phyloP scores from a whole-genome alignment of 192 early-diverging fungal species.

The Coemansia sp. region DNA sequence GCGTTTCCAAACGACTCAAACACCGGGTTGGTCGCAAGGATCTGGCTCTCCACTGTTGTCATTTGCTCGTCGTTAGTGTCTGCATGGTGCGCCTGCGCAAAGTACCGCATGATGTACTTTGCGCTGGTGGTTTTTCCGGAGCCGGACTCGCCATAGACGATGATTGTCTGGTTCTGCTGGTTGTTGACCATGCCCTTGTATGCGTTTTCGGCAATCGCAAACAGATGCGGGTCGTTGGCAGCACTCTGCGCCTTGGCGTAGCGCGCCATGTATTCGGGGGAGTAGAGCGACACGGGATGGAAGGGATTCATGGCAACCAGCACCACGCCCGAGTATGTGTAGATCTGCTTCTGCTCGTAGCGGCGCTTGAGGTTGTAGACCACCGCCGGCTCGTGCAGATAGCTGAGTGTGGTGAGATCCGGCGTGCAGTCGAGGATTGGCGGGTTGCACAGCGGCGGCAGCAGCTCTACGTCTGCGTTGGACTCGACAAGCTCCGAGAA shows the following conservation, averaged over 20 bases:
- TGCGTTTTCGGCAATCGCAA: slow-evolving; percentile 97
- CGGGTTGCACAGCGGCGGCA: slow-evolving; percentile 94
- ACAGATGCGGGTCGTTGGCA: slow-evolving; percentile 92
- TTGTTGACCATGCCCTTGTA: slow-evolving; percentile 93
- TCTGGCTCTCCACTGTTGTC: slow-evolving; percentile 57
- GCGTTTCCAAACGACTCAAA: slow-evolving; percentile 91
- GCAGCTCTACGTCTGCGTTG: slow-evolving; percentile 37
- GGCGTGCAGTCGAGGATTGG: slow-evolving; percentile 84
- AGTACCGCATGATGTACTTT: slow-evolving; percentile 98
- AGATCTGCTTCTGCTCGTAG: slow-evolving; percentile 89
- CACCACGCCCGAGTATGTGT: slow-evolving; percentile 98
- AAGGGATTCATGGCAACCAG: slow-evolving; percentile 98
- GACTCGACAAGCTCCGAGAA: slow-evolving; percentile 48
- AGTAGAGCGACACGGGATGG: slow-evolving; percentile 77
- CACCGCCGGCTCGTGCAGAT: slow-evolving; percentile 94
- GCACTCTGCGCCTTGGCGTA: slow-evolving; percentile 78
- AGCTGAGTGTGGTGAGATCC: slow-evolving; percentile 86
- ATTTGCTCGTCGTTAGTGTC: slow-evolving; percentile 51
- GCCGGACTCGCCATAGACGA: slow-evolving; percentile 95
- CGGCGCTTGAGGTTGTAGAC: slow-evolving; percentile 90
- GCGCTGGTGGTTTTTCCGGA: slow-evolving; percentile 97
- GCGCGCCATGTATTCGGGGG: slow-evolving; percentile 80
- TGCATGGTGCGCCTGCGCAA: slow-evolving; percentile 77
- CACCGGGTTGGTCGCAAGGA: slow-evolving; percentile 72
- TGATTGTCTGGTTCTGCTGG: slow-evolving; percentile 94